Base-by-base conservation (phyloP, 441 rosid species). In the Mallotus japonicus region DNA sequence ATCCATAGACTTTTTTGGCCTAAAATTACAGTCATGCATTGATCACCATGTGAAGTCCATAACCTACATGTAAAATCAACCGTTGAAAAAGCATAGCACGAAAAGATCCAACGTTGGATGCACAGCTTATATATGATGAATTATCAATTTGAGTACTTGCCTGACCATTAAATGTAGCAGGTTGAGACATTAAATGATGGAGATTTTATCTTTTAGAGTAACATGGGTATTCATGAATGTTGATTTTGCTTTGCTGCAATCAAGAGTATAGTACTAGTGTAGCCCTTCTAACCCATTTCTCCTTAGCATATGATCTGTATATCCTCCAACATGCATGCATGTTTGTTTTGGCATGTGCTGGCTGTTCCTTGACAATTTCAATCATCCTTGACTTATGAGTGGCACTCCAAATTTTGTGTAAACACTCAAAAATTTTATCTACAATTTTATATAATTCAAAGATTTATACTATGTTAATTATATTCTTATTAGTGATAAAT, bases 131-230 rank as follows among this genome's bases (percentile, higher is more conserved):
- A 14, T 46, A n/a, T 28, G 32, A 28, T 28, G 32, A 28, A 28
- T 28, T 28, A 28, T 28, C 32, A 28, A 49, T 16, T 40, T 12
- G 6, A 20, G 66, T 3, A 47, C 24, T 42, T 4, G 58, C 40
- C 66, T 42, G 46, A 17, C 64, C 67, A 84, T 81, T 66, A 77
- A 84, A 76, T 72, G 0, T 0, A 67, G 82, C 72, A 0, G 81
- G 77, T 82, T 16, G 68, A 46, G 3, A 17, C 57, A 77, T 64
- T 84, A 61, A 84, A 73, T 84, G 80, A 37, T 10, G 0, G 10
- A 24, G 73, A 44, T 32, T 32, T 71, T 28, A 73, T 75, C 70
- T 64, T 47, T 49, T 2, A 9, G 40, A 65, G 73, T 68, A 74
- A 71, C 78, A 55, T 67, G 79, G 75, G 62, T 50, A 3, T 20